Base-by-base conservation (phyloP, 306 rosid species). In the Prunus campanulata region DNA sequence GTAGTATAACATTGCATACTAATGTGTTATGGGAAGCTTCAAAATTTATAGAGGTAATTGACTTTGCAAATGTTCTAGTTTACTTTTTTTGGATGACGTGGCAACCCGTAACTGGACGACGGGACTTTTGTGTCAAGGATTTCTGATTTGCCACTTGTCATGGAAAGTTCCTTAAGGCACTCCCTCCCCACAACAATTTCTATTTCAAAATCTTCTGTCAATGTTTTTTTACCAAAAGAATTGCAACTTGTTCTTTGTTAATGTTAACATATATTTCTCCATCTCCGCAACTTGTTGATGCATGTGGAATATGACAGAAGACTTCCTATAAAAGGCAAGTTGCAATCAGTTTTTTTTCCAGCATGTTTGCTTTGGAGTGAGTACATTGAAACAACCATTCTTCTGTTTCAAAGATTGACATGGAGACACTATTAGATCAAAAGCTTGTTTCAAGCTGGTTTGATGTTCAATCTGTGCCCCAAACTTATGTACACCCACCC, bases 391-490 rank as follows among this genome's bases (percentile, higher is more conserved):
- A 52, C 57, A 13, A 55, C 24, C 44, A 39, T 39, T 39, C 44
- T 69, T 55, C 32, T 71, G 65, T 55, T 71, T 20, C 66, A 8
- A 56, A 20, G 67, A 47, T 72, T 15, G 67, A 59, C 15, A 72
- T 72, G 77, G 77, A 72, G 54, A 39, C 44, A 39, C 22, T 8
- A 20, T 1, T 72, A 7, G 12, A 60, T 1, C 66, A 59, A 29
- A 80, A 66, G 56, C 78, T 80, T 57, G 87, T 80, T 54, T 80
- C 84, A 39, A 66, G 62, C 68, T 83, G 87, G 87, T 35, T 59
- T 14, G 52, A 22, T 35, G 67, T 54, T 42, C 68, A 30, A 63
- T 71, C 79, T 3, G 73, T 83, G 11, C 87, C 87, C 3, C 68
- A 76, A 59, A 76, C 75, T 7, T 83, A 76, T 64, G 75, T 83